These are phyloP conservation scores for Exophiala aquamarina DNA, from an alignment of 2,329 filamentous ascomycete species.

Conservation along the genomic window DNA sequence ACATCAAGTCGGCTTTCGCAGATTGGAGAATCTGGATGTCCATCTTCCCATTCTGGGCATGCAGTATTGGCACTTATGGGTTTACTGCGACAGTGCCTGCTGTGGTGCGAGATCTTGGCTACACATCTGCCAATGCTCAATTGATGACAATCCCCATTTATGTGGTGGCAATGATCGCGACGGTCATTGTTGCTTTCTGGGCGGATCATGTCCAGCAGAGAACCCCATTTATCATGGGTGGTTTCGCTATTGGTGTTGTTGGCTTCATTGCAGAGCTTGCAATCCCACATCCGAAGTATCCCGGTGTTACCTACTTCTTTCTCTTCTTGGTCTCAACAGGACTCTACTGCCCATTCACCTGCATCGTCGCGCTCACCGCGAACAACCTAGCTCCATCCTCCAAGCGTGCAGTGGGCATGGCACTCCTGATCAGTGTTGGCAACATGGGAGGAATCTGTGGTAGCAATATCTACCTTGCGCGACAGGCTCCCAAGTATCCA, in stretches of 20 bases:
- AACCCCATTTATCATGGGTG: conserved; percentile 64
- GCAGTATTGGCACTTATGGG: conserved; percentile 23
- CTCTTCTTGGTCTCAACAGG: conserved; percentile 55
- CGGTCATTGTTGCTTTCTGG: conserved; percentile 38
- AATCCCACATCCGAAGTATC: conserved; percentile 41
- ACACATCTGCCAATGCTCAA: conserved; percentile 39
- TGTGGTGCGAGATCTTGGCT: conserved; percentile 43
- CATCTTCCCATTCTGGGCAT: conserved; percentile 24
- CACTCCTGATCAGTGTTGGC: conserved; percentile 62
- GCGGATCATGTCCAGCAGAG: conserved; percentile 60
- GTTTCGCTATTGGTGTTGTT: conserved; percentile 55
- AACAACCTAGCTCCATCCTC: conserved; percentile 72
- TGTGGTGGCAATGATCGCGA: conserved; percentile 65
- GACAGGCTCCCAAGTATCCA: conserved; percentile 36
- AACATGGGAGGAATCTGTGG: conserved; percentile 56
- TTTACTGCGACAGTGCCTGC: conserved; percentile 29
- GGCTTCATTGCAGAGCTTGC: conserved; percentile 64
- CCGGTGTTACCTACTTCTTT: conserved; percentile 42
- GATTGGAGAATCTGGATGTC: conserved; percentile 66
- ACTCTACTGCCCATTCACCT: conserved; percentile 61
- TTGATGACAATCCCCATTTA: conserved; percentile 42
- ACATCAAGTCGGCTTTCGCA: conserved; percentile 62
- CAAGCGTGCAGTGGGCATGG: conserved; percentile 67
- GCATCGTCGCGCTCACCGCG: conserved; percentile 66
- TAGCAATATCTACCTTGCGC: conserved; percentile 40